Evolutionary conservation across 2,329 filamentous ascomycete genomes (phyloP), one percentile per base, ranked within the genome.

Genomic region (Stagonosporopsis vannaccii): DNA sequence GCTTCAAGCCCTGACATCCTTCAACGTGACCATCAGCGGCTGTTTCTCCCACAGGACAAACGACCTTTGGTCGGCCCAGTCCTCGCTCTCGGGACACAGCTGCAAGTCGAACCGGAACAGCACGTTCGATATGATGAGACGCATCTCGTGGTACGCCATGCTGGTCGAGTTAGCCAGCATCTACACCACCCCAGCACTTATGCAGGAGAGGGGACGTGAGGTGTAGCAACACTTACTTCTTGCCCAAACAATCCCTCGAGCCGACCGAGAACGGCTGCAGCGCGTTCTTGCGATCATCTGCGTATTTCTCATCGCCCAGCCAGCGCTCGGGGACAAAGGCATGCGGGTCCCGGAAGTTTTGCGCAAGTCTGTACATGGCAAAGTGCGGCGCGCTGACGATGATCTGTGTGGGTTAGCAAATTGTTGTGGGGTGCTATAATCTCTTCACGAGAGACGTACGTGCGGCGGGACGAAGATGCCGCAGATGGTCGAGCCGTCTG

Each of bases 111-210:
- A 79, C 28, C 71, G 63, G 52, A 68, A 77, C 4, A 78, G 45
- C 0, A 78, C 46, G 19, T 74, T 77, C 6, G 75, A 60, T 4
- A 76, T 59, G n/a, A 80, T 72, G 1, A 79, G 64, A 3, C 77
- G 77, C 70, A 79, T 77, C 58, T 79, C 78, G 20, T 79, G 70
- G 41, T 71, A 70, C 12, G 73, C 74, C 62, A 77, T 62, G 25
- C 73, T 77, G 30, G n/a, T 22, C 2, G 0, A 9, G 23, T 30
- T 9, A 40, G 37, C 37, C 2, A 15, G 7, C 4, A 7, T 7
- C 4, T n/a, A 12, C 22, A 23, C 1, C 9, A 40, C 12, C 17
- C 2, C n/a, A n/a, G n/a, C n/a, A n/a, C n/a, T n/a, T n/a, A n/a
- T n/a, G n/a, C n/a, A n/a, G n/a, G n/a, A n/a, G n/a, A n/a, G n/a